phyloP scores from a whole-genome alignment of 805 yeast genomes.

The Saturnispora diversa region DNA sequence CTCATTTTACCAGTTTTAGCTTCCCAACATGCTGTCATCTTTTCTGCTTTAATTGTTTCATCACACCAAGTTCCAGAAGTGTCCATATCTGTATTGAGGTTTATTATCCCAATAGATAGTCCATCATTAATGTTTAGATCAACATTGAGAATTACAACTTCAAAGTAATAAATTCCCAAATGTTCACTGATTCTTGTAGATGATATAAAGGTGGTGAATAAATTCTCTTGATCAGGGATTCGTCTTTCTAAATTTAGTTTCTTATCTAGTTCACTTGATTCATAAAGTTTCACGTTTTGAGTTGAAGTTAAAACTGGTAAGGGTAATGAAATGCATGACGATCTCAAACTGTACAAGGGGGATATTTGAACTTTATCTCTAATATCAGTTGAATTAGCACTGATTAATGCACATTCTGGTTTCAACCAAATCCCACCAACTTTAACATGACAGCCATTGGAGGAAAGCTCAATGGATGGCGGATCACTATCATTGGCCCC shows the following conservation, averaged over 20 bases:
- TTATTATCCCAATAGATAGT: slow-evolving; percentile 2
- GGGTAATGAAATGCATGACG: slow-evolving; percentile 5
- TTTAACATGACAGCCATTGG: slow-evolving; percentile 4
- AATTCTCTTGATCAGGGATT: slow-evolving; percentile 3
- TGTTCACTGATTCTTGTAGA: background rate
- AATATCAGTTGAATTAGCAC: slow-evolving; percentile 5
- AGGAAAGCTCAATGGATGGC: background rate
- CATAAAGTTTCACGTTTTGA: slow-evolving; percentile 5
- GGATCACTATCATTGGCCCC: background rate
- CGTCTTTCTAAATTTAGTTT: slow-evolving; percentile 6
- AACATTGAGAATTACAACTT: background rate
- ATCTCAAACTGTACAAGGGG: slow-evolving; percentile 7
- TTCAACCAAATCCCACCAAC: slow-evolving; percentile 1
- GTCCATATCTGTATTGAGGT: background rate
- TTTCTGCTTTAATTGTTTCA: slow-evolving; percentile 8
- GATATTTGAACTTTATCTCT: slow-evolving; percentile 5
- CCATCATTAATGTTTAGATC: slow-evolving; percentile 5
- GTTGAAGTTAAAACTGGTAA: background rate
- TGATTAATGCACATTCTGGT: slow-evolving; percentile 7
- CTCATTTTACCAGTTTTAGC: slow-evolving; percentile 43
- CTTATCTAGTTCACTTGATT: slow-evolving; percentile 3
- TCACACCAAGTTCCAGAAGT: slow-evolving; percentile 4
- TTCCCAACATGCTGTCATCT: slow-evolving; percentile 37
- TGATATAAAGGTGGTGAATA: slow-evolving; percentile 3
- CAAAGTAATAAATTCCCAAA: slow-evolving; percentile 7